Percentiles rank a stretch among this genome's conserved stretches.
These are phyloP conservation scores for Pelargonium cotyledonis DNA, from an alignment of 441 rosid genomes.

Conservation along the genomic window DNA sequence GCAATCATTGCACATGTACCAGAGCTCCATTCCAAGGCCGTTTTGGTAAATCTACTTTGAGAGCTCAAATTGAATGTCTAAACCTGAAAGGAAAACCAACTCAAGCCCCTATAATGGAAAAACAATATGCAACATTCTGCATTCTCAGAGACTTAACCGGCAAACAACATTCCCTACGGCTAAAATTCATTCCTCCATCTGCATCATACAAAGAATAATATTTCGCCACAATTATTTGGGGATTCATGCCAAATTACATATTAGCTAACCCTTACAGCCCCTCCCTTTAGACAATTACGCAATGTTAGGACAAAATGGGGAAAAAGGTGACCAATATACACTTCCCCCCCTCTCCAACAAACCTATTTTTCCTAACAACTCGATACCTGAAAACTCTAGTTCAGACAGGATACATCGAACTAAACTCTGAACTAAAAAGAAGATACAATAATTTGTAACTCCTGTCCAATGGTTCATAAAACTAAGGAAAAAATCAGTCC, in stretches of 20 bases:
- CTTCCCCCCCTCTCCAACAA: slow-evolving; percentile 10
- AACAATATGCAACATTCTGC: no score
- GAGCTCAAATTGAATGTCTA: no score
- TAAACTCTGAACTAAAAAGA: slow-evolving; percentile 4
- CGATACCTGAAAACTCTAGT: background rate
- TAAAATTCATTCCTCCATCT: background rate
- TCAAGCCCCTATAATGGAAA: no score
- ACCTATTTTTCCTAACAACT: slow-evolving; percentile 21
- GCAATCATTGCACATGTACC: no score
- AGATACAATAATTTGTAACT: slow-evolving; percentile 1
- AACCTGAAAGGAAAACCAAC: no score
- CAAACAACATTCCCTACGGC: no score
- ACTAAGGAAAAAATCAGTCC: background rate
- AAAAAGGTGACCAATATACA: slow-evolving; percentile 22
- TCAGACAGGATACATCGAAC: slow-evolving; percentile 9
- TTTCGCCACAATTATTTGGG: background rate
- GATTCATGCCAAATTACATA: background rate
- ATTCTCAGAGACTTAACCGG: no score
- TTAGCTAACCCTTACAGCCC: background rate
- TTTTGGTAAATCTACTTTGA: no score
- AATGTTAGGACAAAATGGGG: slow-evolving; percentile 9
- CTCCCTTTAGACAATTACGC: background rate
- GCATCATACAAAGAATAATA: slow-evolving; percentile 1
- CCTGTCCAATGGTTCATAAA: slow-evolving; percentile 5
- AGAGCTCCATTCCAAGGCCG: no score